Evolutionary conservation across 2,329 filamentous ascomycete species (phyloP).

Genomic region (Lachnellula suecica): DNA sequence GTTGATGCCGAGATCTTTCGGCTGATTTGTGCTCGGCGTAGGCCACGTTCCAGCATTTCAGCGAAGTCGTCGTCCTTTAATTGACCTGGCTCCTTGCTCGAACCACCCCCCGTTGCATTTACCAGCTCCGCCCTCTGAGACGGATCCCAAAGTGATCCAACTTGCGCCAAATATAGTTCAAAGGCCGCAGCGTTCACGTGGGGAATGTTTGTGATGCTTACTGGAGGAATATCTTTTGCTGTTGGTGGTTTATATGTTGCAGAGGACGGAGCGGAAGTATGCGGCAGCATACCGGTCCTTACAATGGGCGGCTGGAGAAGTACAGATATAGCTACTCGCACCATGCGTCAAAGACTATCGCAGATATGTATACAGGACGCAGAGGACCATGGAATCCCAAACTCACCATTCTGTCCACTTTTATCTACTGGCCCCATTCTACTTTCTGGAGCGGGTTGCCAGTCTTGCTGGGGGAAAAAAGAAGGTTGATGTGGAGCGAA

Average conservation of each 20-base stretch:
- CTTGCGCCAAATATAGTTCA: conserved; percentile 78
- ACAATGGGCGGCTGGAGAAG: conserved; percentile 89
- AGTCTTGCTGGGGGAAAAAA: no score
- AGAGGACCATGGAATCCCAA: no score
- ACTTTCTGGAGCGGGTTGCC: no score
- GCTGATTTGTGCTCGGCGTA: no score
- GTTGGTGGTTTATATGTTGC: conserved; percentile 81
- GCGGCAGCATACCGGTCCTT: conserved; percentile 79
- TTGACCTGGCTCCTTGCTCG: conserved; percentile 30
- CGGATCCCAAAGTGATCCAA: conserved; percentile 85
- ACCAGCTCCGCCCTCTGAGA: conserved; percentile 81
- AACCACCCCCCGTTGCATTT: conserved; percentile 59
- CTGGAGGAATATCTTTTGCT: conserved; percentile 86
- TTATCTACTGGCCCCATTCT: no score
- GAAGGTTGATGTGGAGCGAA: no score
- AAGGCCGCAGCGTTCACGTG: conserved; percentile 81
- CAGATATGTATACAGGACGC: no score
- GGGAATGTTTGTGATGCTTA: conserved; percentile 84
- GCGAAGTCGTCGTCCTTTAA: conserved; percentile 38
- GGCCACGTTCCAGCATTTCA: no score
- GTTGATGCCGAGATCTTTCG: no score
- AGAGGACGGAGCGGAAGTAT: conserved; percentile 69
- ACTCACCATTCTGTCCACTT: no score
- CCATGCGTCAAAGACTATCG: no score
- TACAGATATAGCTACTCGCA: conserved; percentile 89